Percentiles rank a stretch among this genome's conserved stretches.
These are phyloP conservation scores for Sporisorium reilianum DNA, from an alignment of 1,284 basidiomycete genomes.

Conservation along the genomic window DNA sequence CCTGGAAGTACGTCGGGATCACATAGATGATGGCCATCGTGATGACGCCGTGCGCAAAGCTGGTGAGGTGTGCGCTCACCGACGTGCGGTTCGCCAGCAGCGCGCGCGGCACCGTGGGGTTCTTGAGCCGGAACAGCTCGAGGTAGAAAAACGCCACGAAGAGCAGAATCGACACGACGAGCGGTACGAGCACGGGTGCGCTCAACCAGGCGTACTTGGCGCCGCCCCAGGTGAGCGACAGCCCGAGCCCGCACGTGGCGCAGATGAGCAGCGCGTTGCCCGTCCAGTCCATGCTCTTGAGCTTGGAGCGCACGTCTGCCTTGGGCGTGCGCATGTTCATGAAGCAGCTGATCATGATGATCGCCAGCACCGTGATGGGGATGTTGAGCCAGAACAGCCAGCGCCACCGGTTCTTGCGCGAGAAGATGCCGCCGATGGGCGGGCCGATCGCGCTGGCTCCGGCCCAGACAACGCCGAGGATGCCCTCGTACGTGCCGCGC, in stretches of 20 bases:
- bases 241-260: constrained; percentile 25
- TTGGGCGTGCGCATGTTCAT: constrained; percentile 49
- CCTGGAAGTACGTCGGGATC: constrained; percentile 47
- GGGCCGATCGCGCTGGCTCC: constrained; percentile 53
- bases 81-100: constrained; percentile 33
- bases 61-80: constrained; percentile 24
- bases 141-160: constrained; percentile 37
- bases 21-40: constrained; percentile 52
- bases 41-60: constrained; percentile 35
- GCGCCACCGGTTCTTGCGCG: constrained; percentile 32
- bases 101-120: constrained; percentile 31
- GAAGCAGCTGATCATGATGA: constrained; percentile 42
- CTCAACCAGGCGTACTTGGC: constrained; percentile 29
- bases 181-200: constrained; percentile 26
- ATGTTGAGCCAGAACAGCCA: constrained; percentile 56
- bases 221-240: constrained; percentile 49
- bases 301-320: constrained; percentile 24
- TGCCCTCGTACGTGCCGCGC: constrained; percentile 54
- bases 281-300: constrained; percentile 40
- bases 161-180: constrained; percentile 24
- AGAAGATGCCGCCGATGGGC: constrained; percentile 50
- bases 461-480: constrained; percentile 51
- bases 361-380: constrained; percentile 44
- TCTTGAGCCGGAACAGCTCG: constrained; percentile 28
- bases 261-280: constrained; percentile 37